Base-by-base conservation (phyloP, 2,329 filamentous ascomycete genomes). In the Monosporascus cannonballus region DNA sequence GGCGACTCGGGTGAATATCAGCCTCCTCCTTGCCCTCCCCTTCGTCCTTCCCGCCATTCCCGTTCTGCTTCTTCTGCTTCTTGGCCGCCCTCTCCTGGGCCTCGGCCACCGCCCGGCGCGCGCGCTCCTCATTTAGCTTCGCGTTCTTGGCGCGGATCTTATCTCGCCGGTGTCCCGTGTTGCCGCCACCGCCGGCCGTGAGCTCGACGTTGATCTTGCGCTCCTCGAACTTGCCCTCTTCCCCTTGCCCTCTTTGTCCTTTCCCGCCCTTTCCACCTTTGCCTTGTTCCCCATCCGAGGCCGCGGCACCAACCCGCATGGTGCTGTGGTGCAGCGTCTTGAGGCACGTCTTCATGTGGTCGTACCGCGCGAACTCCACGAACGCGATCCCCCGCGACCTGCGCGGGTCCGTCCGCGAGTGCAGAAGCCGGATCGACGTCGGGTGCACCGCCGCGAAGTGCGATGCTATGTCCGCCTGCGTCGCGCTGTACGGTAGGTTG, bases 131-230 rank as follows among this genome's bases (percentile, higher is more conserved):
- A 60, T 89, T 82, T 48, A 96, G 79, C 73, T 92, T 93, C 64
- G 81, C 76, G 74, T 97, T 96, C 81, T 96, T 96, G 53, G 80
- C 80, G 64, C 82, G 78, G 69, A 97, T 90, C 75, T 92, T 94
- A 53, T 85, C 80, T 66, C 81, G 83, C 58, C 93, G 79, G 52
- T 78, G 73, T 58, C 84, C 78, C 46, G 83, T 89, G 69, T 91
- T 95, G 56, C 86, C 86, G 55, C 93, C 93, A 41, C 92, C 92
- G 49, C 92, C 92, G 54, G 89, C 92, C 80, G 91, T 96, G 60
- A 97, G 73, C 73, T 96, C 93, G 25, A 96, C 89, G 67, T 96
- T 96, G 64, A 97, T 95, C 71, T 86, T 88, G 62, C 93, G 78
- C 49, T 84, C 73, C 17, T 74, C 68, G 42, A 73, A 76, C 17